Evolutionary conservation across 2,329 filamentous ascomycete species (phyloP).

Genomic region (Cladorrhinum sp.): DNA sequence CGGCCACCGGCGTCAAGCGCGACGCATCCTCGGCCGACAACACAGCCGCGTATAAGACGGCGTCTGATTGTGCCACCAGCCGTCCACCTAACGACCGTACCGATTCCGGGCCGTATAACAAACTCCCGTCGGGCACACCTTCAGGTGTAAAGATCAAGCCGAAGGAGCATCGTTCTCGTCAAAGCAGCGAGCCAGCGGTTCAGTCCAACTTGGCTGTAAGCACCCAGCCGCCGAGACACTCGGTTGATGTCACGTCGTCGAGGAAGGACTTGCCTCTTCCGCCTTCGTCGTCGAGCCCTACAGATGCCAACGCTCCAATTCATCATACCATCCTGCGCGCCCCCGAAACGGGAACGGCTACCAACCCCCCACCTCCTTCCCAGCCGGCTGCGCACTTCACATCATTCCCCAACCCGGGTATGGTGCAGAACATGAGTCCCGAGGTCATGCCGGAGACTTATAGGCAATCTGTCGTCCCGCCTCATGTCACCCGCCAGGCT

Average conservation of each 20-base stretch:
- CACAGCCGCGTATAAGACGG: background rate
- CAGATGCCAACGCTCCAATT: background rate
- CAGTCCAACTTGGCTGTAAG: background rate
- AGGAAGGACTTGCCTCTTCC: slow-evolving; percentile 10
- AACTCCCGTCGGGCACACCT: slow-evolving; percentile 23
- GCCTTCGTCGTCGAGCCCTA: slow-evolving; percentile 2
- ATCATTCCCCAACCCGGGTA: slow-evolving; percentile 9
- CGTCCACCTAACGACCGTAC: background rate
- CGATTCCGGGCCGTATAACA: slow-evolving; percentile 19
- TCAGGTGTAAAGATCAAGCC: slow-evolving; percentile 24
- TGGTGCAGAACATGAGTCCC: slow-evolving; percentile 20
- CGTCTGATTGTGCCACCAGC: background rate
- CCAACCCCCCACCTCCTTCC: background rate
- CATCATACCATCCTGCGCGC: slow-evolving; percentile 2
- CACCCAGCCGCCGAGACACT: background rate
- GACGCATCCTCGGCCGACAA: background rate
- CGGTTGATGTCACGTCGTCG: background rate
- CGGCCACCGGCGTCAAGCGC: slow-evolving; percentile 3
- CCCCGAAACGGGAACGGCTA: background rate
- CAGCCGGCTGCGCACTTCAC: slow-evolving; percentile 2
- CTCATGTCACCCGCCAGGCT: background rate
- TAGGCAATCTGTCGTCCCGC: background rate
- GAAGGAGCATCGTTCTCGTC: background rate
- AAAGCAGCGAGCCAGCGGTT: background rate
- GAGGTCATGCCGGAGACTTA: slow-evolving; percentile 16